phyloP scores from a whole-genome alignment of 2,329 filamentous ascomycete genomes.

The Chaetomiaceae sp. region DNA sequence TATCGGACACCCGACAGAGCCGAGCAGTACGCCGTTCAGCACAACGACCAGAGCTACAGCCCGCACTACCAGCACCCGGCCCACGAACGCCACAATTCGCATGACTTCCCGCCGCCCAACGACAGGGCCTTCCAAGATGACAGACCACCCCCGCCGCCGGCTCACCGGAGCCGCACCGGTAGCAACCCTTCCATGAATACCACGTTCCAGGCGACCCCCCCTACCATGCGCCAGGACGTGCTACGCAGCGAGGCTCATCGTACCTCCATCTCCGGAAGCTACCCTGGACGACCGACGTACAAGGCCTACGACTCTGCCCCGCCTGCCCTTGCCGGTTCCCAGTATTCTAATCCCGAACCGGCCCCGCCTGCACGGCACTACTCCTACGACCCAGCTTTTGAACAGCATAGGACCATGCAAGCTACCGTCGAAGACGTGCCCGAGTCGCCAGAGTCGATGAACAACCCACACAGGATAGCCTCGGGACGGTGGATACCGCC shows the following conservation, averaged over 20 bases:
- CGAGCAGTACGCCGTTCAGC: constrained; percentile 32
- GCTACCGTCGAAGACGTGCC: constrained; percentile 61
- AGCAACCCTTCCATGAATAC: constrained; percentile 40
- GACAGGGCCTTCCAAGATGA: constrained; percentile 36
- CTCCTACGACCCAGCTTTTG: constrained; percentile 47
- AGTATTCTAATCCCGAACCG: constrained; percentile 33
- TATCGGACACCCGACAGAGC: constrained; percentile 34
- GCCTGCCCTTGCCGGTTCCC: constrained; percentile 28
- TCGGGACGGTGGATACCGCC: constrained; percentile 24
- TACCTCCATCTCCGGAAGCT: constrained; percentile 42
- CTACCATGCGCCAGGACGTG: constrained; percentile 54
- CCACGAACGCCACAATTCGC: constrained; percentile 37
- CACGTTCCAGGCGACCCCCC: constrained; percentile 37
- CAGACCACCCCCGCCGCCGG: constrained; percentile 53
- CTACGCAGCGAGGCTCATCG: constrained; percentile 54
- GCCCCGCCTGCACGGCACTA: constrained; percentile 41
- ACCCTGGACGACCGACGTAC: constrained; percentile 51
- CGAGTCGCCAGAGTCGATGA: constrained; percentile 40
- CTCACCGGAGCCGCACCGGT: constrained; percentile 46
- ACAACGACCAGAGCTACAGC: constrained; percentile 37
- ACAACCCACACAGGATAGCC: constrained; percentile 28
- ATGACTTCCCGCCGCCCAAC: constrained; percentile 31
- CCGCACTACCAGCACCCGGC: constrained; percentile 34
- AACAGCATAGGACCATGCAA: constrained; percentile 51
- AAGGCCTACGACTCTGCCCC: constrained; percentile 47